Conservation (phyloP, 2,329 filamentous ascomycete genomes). For the Paecilomyces sp. region DNA sequence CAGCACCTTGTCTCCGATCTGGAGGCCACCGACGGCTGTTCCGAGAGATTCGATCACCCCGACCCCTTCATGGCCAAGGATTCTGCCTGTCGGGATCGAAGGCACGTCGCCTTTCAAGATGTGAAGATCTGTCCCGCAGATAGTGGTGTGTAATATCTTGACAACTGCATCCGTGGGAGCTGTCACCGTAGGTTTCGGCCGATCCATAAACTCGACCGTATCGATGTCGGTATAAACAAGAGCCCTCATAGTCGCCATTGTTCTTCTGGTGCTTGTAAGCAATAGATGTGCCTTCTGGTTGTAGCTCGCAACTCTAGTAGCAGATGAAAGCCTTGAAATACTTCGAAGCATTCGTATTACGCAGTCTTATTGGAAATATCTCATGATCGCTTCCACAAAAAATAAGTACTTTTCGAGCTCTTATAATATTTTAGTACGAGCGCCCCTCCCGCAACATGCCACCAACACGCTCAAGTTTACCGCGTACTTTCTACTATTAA, state of each 20-base stretch:
- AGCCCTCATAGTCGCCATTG: constrained; percentile 33
- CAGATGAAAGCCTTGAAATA: not conserved
- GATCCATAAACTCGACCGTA: constrained; percentile 22
- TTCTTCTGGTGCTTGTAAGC: not conserved
- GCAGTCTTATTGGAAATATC: not conserved
- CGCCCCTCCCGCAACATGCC: not conserved
- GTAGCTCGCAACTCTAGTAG: not conserved
- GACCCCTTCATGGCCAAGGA: constrained; percentile 50
- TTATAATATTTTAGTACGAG: not conserved
- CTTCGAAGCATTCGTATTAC: not conserved
- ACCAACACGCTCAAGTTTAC: not conserved
- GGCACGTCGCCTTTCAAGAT: constrained; percentile 48
- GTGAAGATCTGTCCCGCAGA: constrained; percentile 49
- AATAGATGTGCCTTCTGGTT: not conserved
- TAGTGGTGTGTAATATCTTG: constrained; percentile 40
- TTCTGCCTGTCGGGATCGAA: constrained; percentile 36
- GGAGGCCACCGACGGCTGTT: constrained; percentile 38
- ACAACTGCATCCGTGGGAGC: constrained; percentile 42
- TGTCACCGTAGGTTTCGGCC: constrained; percentile 32
- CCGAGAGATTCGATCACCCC: constrained; percentile 43
- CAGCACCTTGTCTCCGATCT: constrained; percentile 46
- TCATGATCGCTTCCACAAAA: not conserved
- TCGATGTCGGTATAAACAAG: constrained; percentile 32
- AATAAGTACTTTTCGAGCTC: not conserved
- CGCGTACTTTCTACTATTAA: not conserved